Conservation (phyloP, 768 basidiomycete species). For the Dacryopinax spathularia region DNA sequence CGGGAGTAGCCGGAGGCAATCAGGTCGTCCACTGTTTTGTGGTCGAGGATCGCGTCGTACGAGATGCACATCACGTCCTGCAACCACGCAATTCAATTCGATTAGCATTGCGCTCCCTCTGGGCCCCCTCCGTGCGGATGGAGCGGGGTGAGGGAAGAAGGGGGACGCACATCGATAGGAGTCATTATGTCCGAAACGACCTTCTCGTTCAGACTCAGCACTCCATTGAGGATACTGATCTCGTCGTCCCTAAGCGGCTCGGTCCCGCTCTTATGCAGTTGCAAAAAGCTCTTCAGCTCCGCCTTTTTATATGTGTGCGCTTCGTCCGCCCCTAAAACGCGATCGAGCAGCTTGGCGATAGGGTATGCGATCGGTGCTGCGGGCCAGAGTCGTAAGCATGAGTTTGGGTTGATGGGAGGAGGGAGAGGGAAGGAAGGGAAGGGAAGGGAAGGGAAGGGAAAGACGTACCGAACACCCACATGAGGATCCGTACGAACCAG, state of each 20-base stretch:
- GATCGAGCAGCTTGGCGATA: slow-evolving; percentile 60
- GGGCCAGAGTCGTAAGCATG: background rate
- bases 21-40: slow-evolving; percentile 56
- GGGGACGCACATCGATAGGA: slow-evolving; percentile 44
- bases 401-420: background rate
- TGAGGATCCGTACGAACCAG: slow-evolving; percentile 55
- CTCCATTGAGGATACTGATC: slow-evolving; percentile 53
- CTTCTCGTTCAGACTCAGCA: slow-evolving; percentile 53
- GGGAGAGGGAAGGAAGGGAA: background rate
- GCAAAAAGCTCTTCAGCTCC: slow-evolving; percentile 59
- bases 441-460: slow-evolving; percentile 7
- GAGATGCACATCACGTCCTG: slow-evolving; percentile 75
- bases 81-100: background rate
- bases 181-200: slow-evolving; percentile 65
- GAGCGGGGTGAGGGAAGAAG: background rate
- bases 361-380: slow-evolving; percentile 65
- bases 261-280: slow-evolving; percentile 12
- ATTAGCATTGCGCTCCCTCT: too few species aligned
- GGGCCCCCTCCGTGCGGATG: too few species aligned
- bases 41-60: slow-evolving; percentile 63
- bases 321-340: slow-evolving; percentile 60
- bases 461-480: slow-evolving; percentile 48
- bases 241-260: slow-evolving; percentile 61
- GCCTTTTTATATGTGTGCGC: slow-evolving; percentile 66
- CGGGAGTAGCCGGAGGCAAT: slow-evolving; percentile 74